phyloP scores from a whole-genome alignment of 163 green algal species.

The Scenedesmus sp. region DNA sequence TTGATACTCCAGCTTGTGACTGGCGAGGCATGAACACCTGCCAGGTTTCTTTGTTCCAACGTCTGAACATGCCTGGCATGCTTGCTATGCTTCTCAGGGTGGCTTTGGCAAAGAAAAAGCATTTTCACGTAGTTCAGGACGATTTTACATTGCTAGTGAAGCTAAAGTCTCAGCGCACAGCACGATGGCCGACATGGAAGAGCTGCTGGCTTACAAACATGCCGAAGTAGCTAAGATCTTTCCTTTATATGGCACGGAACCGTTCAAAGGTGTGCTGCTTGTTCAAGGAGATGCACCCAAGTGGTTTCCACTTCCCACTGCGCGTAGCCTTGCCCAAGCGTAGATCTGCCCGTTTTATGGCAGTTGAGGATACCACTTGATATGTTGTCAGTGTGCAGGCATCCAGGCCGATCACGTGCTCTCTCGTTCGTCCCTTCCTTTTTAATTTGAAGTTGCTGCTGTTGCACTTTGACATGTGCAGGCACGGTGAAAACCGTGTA shows the following conservation, averaged over 20 bases:
- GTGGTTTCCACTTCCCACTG: background rate
- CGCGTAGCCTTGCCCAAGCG: background rate
- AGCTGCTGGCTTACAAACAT: background rate
- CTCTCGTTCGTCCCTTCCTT: background rate
- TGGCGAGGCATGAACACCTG: background rate
- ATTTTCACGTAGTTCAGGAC: background rate
- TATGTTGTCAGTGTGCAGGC: background rate
- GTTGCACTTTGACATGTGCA: background rate
- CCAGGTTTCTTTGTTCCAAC: background rate
- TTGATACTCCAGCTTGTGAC: too few species aligned
- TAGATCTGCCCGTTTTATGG: background rate
- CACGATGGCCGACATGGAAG: background rate
- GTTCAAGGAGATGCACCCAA: background rate
- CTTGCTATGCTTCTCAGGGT: background rate
- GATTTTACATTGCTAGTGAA: background rate
- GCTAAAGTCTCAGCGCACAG: background rate
- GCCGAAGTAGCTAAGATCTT: conserved; percentile 17
- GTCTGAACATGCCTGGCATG: background rate
- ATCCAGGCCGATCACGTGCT: background rate
- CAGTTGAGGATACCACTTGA: background rate
- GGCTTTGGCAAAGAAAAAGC: background rate
- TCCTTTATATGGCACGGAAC: background rate
- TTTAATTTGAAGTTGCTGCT: background rate
- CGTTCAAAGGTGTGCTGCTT: conserved; percentile 11
- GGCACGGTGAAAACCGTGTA: background rate